phyloP scores from a whole-genome alignment of 345 rosid genomes.

The Euphorbia pulcherrima region DNA sequence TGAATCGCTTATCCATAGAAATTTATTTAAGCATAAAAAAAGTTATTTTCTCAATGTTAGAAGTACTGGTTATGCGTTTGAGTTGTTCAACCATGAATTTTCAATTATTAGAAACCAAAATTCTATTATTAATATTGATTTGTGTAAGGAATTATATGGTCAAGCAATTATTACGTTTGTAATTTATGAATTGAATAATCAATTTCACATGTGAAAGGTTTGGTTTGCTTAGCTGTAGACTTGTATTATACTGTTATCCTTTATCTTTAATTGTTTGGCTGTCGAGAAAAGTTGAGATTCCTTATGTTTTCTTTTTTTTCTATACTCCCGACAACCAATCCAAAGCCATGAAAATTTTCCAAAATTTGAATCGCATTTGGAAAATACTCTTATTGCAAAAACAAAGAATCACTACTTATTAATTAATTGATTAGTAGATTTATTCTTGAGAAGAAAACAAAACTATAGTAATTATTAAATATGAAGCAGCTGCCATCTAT shows the following conservation, averaged over 20 bases:
- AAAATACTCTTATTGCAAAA: background rate
- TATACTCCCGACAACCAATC: conserved; percentile 48
- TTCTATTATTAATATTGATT: no score
- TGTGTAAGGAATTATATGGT: no score
- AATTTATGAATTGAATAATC: background rate
- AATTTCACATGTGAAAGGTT: background rate
- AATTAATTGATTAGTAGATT: no score
- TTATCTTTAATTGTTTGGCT: conserved; percentile 20
- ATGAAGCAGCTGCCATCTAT: no score
- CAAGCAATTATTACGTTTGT: background rate
- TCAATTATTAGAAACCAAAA: no score
- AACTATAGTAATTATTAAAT: no score
- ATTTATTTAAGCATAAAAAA: no score
- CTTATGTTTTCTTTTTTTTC: conserved; percentile 65
- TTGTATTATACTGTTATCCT: background rate
- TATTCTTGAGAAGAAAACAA: no score
- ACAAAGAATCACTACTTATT: background rate
- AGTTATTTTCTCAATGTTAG: no score
- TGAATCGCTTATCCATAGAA: no score
- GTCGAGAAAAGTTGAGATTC: conserved; percentile 50
- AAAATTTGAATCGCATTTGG: background rate
- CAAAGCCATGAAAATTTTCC: conserved; percentile 24
- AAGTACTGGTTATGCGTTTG: no score
- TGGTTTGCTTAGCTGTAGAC: conserved; percentile 4
- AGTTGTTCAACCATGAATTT: no score